Base-by-base conservation (phyloP, 495 filamentous ascomycete genomes). In the Amniculicola lignicola region DNA sequence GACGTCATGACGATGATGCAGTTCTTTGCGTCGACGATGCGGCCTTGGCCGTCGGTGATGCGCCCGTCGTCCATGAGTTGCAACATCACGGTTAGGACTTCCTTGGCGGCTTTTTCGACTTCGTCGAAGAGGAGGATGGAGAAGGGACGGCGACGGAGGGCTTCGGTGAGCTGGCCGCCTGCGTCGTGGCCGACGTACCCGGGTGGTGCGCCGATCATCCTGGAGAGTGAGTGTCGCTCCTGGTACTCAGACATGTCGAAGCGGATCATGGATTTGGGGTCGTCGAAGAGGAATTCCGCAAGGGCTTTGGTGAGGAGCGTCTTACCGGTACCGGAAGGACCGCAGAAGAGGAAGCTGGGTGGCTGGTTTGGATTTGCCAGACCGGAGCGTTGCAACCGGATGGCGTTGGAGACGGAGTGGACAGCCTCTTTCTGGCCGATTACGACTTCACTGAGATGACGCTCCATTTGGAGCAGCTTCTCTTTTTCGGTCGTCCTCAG, bases 161-260 rank as follows among this genome's bases (percentile, higher is more conserved):
- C 86, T 72, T 98, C 93, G 4, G 93, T 98, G 29, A 98, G 82
- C 65, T 98, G 93, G 31, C 93, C 93, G 59, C 93, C 93, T 24
- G 93, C 84, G 61, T 98, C 93, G 68, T 98, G 90, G 22, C 93
- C 93, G 53, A 98, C 90, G 64, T 98, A 98, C 61, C 93, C 93
- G 6, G 93, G 93, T 12, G 93, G 93, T 7, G 93, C 92, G 65
- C 93, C 93, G 62, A 98, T 98, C 87, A 98, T 95, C 54, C 93
- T 86, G 64, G 88, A 94, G 21, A 98, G 82, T 0, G 91, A 89
- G 72, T 98, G 93, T 9, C 91, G 87, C 72, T 98, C 93, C 72
- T 97, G 94, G 72, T 98, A 98, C 69, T 98, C 93, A 6, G 93
- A 97, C 93, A 98, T 98, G 72, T 98, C 93, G 75, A 98, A 91